These are phyloP conservation scores for Russula dissimulans DNA, from an alignment of 768 basidiomycete species.

Conservation along the genomic window DNA sequence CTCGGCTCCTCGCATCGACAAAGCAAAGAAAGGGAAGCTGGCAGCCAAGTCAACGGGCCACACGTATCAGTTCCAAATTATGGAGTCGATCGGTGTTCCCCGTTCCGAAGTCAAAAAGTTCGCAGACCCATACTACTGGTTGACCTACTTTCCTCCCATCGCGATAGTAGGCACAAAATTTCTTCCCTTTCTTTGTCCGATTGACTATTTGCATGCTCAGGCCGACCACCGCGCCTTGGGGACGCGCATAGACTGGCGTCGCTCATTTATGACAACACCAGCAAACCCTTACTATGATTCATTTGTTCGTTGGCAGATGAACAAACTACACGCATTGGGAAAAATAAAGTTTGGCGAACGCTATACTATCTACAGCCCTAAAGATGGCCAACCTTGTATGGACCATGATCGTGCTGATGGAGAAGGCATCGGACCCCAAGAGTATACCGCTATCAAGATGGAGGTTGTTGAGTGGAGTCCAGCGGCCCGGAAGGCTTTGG, in stretches of 20 bases:
- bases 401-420: slow-evolving; percentile 96
- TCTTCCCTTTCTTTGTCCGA: not conserved
- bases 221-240: slow-evolving; percentile 79
- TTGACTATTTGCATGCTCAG: slow-evolving; percentile 27
- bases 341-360: slow-evolving; percentile 98
- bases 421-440: slow-evolving; percentile 90
- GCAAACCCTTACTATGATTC: slow-evolving; percentile 96
- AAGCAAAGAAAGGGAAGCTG: slow-evolving; percentile 94
- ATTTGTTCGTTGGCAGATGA: slow-evolving; percentile 97
- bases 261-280: slow-evolving; percentile 88
- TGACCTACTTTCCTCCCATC: slow-evolving; percentile 92
- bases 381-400: slow-evolving; percentile 99
- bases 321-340: slow-evolving; percentile 75
- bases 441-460: slow-evolving; percentile 94
- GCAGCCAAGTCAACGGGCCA: slow-evolving; percentile 88
- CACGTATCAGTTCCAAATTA: slow-evolving; percentile 98
- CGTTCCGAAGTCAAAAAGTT: slow-evolving; percentile 90
- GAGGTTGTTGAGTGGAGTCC: slow-evolving; percentile 80
- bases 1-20: slow-evolving; percentile 43
- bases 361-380: slow-evolving; percentile 97
- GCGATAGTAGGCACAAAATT: slow-evolving; percentile 47
- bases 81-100: slow-evolving; percentile 89
- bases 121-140: slow-evolving; percentile 91
- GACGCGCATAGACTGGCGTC: slow-evolving; percentile 96
- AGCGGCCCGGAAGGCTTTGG: slow-evolving; percentile 53